Base-by-base conservation (phyloP, 192 early-diverging fungal species). In the Coemansia guatemalensis region DNA sequence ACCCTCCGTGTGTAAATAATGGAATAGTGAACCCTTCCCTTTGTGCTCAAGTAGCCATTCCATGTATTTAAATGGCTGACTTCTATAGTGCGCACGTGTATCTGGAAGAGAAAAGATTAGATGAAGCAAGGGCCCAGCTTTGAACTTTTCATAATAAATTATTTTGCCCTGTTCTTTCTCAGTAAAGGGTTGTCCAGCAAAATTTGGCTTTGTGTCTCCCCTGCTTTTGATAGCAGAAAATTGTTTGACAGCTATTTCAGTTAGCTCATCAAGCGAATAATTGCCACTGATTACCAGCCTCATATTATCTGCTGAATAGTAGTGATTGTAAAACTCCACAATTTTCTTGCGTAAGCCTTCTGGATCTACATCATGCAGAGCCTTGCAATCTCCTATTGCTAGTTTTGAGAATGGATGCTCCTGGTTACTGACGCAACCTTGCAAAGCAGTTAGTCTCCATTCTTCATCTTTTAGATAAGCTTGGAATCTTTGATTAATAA, bases 251-350 rank as follows among this genome's bases (percentile, higher is more conserved):
- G 87, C 88, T 93, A 88, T 90, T 35, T 87, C 71, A 14, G 84
- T 78, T 52, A 95, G 83, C 70, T 85, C 58, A 64, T 94, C 90
- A 6, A 75, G 62, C n/a, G 90, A 77, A 71, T 98, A 93, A 71
- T 86, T 84, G 47, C 93, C 96, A 21, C 93, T 62, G n/a, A 98
- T 76, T 26, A 88, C 87, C 6, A 95, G 81, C 73, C 88, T 92
- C 93, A 95, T 96, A 26, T 95, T 62, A 49, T 95, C 95, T 21
- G 92, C 87, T 18, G 92, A 94, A 70, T 98, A 98, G 68, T 92
- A 93, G 54, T 80, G 83, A 4, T 85, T 71, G 68, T 95, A 88
- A 58, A 95, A 95, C 52, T 91, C 88, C 25, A 93, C 67, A 41
- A 98, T 69, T 48, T 91, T 87, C 5, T 89, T 82, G 26, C 92